A percentile compares a stretch with the other conserved stretches of the same genome.
Evolutionary conservation across 352 stramenopile genomes (phyloP).

Genomic region (Phytophthora foliorum): DNA sequence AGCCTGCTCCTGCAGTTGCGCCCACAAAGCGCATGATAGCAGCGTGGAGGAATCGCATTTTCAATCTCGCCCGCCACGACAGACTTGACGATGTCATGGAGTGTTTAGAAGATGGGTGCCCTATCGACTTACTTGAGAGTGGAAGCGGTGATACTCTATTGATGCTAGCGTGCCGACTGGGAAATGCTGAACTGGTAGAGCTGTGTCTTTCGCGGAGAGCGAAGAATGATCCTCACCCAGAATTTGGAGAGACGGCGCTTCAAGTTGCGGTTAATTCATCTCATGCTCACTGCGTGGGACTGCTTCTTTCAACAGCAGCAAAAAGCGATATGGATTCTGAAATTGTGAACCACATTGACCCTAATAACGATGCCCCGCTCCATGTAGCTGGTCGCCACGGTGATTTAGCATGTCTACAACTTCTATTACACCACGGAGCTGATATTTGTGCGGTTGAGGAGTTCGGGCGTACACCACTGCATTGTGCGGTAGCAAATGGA

Average conservation of each 20-base stretch:
- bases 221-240: slow-evolving; percentile 89
- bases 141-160: slow-evolving; percentile 81
- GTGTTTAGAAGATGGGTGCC: slow-evolving; percentile 72
- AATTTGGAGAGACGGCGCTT: slow-evolving; percentile 86
- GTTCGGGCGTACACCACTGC: slow-evolving; percentile 82
- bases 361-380: slow-evolving; percentile 81
- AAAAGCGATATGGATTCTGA: slow-evolving; percentile 90
- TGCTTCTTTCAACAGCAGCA: slow-evolving; percentile 77
- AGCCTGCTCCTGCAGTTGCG: slow-evolving; percentile 7
- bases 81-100: slow-evolving; percentile 51
- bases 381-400: slow-evolving; percentile 79
- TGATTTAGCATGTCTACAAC: slow-evolving; percentile 75
- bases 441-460: slow-evolving; percentile 88
- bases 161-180: slow-evolving; percentile 77
- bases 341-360: slow-evolving; percentile 90
- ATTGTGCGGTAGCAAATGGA: slow-evolving; percentile 73
- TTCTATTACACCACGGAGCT: slow-evolving; percentile 81
- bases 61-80: slow-evolving; percentile 60
- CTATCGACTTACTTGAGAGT: slow-evolving; percentile 80
- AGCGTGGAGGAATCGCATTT: slow-evolving; percentile 69
- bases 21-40: slow-evolving; percentile 55
- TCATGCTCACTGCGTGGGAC: slow-evolving; percentile 64
- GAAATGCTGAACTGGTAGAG: slow-evolving; percentile 72
- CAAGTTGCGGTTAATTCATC: slow-evolving; percentile 78
- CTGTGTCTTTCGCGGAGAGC: slow-evolving; percentile 78